These are phyloP conservation scores for Trichoderma orchidacearum DNA, from an alignment of 495 filamentous ascomycete species.

Conservation along the genomic window DNA sequence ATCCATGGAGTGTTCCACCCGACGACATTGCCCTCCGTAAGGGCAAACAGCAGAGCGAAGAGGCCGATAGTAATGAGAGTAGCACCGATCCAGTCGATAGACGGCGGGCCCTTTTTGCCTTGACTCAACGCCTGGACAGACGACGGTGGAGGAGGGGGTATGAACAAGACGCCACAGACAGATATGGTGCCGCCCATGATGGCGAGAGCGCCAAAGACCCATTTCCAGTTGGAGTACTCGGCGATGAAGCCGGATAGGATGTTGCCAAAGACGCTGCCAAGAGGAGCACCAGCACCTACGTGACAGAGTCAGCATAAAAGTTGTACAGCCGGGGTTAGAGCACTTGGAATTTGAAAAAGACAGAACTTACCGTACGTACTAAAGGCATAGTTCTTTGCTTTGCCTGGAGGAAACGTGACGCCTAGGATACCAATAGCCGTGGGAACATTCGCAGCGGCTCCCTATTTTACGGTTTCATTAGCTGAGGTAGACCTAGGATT, in stretches of 20 bases:
- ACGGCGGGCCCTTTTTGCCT: slow-evolving; percentile 10
- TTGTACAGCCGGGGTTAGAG: too few relatives aligned
- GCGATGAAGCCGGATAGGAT: slow-evolving; percentile 39
- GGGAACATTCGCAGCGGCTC: slow-evolving; percentile 51
- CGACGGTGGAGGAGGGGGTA: slow-evolving; percentile 41
- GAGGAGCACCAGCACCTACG: slow-evolving; percentile 40
- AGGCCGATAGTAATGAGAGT: slow-evolving; percentile 49
- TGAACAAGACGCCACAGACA: slow-evolving; percentile 45
- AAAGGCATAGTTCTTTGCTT: slow-evolving; percentile 53
- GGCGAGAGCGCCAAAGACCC: slow-evolving; percentile 53
- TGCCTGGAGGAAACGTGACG: slow-evolving; percentile 43
- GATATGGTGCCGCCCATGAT: slow-evolving; percentile 48
- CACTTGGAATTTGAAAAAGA: too few relatives aligned
- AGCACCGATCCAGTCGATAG: slow-evolving; percentile 54
- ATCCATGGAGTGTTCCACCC: slow-evolving; percentile 60
- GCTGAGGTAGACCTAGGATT: not conserved
- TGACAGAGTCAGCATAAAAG: too few relatives aligned
- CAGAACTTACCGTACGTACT: slow-evolving; percentile 24
- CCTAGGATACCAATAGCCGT: slow-evolving; percentile 53
- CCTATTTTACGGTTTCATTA: slow-evolving; percentile 30
- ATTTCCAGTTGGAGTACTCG: slow-evolving; percentile 43
- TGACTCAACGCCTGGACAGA: not conserved
- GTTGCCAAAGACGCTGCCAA: slow-evolving; percentile 43
- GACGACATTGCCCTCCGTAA: slow-evolving; percentile 49
- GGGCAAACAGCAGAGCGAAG: slow-evolving; percentile 44